Conservation (phyloP, 2,329 filamentous ascomycete genomes). For the Beauveria rudraprayagi region DNA sequence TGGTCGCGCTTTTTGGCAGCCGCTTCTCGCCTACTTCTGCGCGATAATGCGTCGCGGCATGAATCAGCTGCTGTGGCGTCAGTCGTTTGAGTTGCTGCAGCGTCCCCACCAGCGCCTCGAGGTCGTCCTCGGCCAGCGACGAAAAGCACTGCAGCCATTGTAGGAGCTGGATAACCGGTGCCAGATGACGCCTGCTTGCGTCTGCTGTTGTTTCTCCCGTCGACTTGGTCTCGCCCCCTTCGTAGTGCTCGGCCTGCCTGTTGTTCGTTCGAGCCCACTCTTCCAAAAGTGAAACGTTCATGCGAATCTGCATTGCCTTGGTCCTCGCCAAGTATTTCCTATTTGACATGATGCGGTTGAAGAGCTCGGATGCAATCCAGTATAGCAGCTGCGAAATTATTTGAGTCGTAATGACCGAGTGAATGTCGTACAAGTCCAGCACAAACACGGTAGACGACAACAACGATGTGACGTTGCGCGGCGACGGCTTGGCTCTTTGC, state of each 20-base stretch:
- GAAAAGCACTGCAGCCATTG: conserved; percentile 99
- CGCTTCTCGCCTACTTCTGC: conserved; percentile 93
- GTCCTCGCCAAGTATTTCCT: conserved; percentile 89
- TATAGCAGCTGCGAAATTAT: conserved; percentile 89
- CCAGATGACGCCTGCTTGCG: conserved; percentile 72
- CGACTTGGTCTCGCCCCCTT: conserved; percentile 78
- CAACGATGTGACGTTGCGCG: conserved; percentile 89
- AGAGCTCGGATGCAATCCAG: conserved; percentile 92
- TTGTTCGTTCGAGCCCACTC: conserved; percentile 96
- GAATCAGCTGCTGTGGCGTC: conserved; percentile 80
- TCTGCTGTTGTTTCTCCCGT: conserved; percentile 85
- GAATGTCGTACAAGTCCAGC: conserved; percentile 95
- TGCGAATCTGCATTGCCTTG: conserved; percentile 98
- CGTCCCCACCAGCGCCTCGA: conserved; percentile 81
- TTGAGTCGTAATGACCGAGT: conserved; percentile 90
- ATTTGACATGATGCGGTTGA: conserved; percentile 97
- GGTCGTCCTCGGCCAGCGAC: conserved; percentile 73
- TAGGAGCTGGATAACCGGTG: conserved; percentile 83
- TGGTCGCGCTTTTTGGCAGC: conserved; percentile 77
- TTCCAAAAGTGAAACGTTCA: conserved; percentile 93
- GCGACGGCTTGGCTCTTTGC: conserved; percentile 81
- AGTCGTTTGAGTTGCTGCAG: conserved; percentile 81
- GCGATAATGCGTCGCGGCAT: conserved; percentile 86
- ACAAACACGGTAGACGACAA: conserved; percentile 95
- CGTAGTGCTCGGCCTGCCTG: conserved; percentile 88